Evolutionary conservation across 2,329 filamentous ascomycete species (phyloP).

Genomic region (Fusarium sp.): DNA sequence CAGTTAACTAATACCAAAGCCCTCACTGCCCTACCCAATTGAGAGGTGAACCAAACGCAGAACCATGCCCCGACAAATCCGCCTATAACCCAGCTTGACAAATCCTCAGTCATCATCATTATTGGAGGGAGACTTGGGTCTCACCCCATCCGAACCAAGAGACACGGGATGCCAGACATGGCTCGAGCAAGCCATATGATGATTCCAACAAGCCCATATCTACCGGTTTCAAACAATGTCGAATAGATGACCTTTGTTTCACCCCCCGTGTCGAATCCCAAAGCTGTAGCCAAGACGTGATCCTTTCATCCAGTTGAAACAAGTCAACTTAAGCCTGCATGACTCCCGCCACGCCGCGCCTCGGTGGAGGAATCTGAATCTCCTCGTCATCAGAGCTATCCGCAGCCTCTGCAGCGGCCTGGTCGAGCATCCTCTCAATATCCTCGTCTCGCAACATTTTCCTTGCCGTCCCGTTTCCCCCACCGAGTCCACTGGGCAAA

Average conservation of each 20-base stretch:
- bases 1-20: conserved; percentile 14
- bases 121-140: background rate
- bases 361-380: conserved; percentile 60
- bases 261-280: background rate
- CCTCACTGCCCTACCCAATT: background rate
- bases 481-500: conserved; percentile 61
- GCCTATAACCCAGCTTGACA: background rate
- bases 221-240: background rate
- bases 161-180: background rate
- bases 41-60: too few relatives aligned
- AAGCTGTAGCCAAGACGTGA: background rate
- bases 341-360: conserved; percentile 44
- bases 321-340: conserved; percentile 42
- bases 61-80: background rate
- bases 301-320: background rate
- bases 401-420: conserved; percentile 59
- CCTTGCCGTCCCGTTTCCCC: conserved; percentile 51
- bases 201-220: background rate
- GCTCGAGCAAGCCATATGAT: background rate
- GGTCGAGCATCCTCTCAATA: conserved; percentile 69
- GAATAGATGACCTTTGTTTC: background rate
- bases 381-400: conserved; percentile 70
- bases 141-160: background rate
- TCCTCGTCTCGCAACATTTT: conserved; percentile 64
- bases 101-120: background rate